A percentile compares a stretch with the other conserved stretches of the same genome.
Evolutionary conservation across 768 basidiomycete genomes (phyloP).

Genomic region (Trametes elegans): DNA sequence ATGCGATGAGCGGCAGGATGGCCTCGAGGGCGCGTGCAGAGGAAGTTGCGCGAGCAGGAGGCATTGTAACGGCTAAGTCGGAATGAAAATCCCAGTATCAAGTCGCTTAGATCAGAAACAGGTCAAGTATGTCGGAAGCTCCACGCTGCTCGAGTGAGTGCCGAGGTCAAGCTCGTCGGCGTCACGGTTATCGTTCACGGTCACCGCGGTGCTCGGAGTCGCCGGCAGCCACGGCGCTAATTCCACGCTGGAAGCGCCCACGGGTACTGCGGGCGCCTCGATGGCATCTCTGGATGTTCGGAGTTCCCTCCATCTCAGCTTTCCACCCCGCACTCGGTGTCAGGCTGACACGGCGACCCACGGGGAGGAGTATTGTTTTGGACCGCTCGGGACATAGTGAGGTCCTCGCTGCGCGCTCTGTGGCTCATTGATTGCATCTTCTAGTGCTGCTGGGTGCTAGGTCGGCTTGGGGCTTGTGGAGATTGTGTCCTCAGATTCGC

Average conservation of each 20-base stretch:
- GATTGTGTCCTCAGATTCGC: background rate
- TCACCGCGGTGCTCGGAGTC: background rate
- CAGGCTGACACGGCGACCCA: no score
- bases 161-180: background rate
- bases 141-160: background rate
- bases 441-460: no score
- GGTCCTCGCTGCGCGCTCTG: no score
- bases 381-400: no score
- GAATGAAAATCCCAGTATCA: background rate
- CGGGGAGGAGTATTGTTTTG: no score
- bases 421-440: background rate
- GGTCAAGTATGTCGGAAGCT: background rate
- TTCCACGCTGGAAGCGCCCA: no score
- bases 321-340: no score
- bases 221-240: no score
- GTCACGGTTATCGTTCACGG: slow-evolving; percentile 3
- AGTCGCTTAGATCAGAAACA: background rate
- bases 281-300: no score
- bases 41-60: slow-evolving; percentile 30
- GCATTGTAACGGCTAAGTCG: slow-evolving; percentile 13
- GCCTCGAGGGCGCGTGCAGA: slow-evolving; percentile 71
- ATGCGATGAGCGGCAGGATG: slow-evolving; percentile 68
- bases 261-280: no score
- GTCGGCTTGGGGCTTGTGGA: no score
- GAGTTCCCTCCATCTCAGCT: no score